Percentiles rank a stretch among this genome's conserved stretches.
These are phyloP conservation scores for Polysphondylium violaceum DNA, from an alignment of 78 protist genomes.

Conservation along the genomic window DNA sequence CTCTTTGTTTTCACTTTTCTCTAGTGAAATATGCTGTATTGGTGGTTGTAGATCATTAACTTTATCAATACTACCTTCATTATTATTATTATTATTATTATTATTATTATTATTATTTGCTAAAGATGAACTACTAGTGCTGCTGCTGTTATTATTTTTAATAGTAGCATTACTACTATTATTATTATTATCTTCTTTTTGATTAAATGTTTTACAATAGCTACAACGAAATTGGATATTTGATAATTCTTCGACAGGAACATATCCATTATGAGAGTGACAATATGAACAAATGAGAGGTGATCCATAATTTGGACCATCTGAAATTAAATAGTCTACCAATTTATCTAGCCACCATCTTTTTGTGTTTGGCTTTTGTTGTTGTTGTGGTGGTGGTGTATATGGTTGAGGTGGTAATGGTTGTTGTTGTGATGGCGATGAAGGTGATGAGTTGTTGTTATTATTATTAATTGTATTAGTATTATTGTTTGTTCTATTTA, in stretches of 20 bases:
- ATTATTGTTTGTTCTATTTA: neutral
- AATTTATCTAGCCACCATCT: slow-evolving; percentile 48
- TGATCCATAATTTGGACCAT: slow-evolving; percentile 71
- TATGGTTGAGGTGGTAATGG: neutral
- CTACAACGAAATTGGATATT: slow-evolving; percentile 63
- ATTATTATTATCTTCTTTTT: slow-evolving; percentile 30
- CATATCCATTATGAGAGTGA: slow-evolving; percentile 69
- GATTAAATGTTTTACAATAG: slow-evolving; percentile 42
- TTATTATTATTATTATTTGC: slow-evolving; percentile 1
- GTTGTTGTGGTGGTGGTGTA: slow-evolving; percentile 23
- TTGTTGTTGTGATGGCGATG: neutral
- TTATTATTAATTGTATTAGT: neutral
- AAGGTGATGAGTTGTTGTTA: neutral
- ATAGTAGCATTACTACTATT: neutral
- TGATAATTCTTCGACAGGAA: slow-evolving; percentile 41
- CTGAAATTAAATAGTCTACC: slow-evolving; percentile 50
- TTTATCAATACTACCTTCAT: neutral
- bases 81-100: too few relatives aligned
- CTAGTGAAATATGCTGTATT: too few relatives aligned
- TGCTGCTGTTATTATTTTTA: neutral
- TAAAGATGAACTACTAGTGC: too few relatives aligned
- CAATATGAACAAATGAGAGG: slow-evolving; percentile 59
- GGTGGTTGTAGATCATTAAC: too few relatives aligned
- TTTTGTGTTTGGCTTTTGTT: slow-evolving; percentile 10
- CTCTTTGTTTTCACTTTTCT: too few relatives aligned